phyloP scores from a whole-genome alignment of 306 rosid genomes.

The Spatholobus suberectus region DNA sequence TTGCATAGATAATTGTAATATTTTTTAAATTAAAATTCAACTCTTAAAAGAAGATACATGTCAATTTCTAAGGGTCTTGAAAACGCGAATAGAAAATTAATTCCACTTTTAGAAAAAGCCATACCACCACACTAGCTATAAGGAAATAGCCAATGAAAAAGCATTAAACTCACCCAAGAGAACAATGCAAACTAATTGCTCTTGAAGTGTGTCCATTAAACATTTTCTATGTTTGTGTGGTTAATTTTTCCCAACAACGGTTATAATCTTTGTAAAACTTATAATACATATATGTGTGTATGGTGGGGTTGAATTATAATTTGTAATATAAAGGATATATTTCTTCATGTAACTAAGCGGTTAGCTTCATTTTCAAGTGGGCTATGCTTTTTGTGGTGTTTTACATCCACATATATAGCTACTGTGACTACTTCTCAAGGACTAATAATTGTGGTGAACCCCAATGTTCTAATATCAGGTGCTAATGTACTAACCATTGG shows the following conservation, averaged over 20 bases:
- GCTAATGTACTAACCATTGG: too few species aligned
- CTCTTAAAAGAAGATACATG: not conserved
- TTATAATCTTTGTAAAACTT: too few species aligned
- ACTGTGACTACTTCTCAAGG: too few species aligned
- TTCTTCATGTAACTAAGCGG: not conserved
- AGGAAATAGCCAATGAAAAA: not conserved
- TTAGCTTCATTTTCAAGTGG: slow-evolving; percentile 11
- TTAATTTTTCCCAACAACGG: not conserved
- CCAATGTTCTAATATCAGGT: too few species aligned
- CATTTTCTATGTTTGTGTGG: not conserved
- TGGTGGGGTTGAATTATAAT: not conserved
- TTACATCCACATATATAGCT: too few species aligned
- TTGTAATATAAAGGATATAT: not conserved
- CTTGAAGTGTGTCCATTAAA: not conserved
- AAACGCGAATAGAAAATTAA: not conserved
- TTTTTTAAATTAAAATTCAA: too few species aligned
- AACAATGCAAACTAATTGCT: not conserved
- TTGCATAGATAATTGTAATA: not conserved
- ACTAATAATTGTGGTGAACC: too few species aligned
- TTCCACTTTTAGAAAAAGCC: not conserved
- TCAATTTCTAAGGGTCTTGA: not conserved
- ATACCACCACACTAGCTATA: not conserved
- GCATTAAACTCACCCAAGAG: not conserved
- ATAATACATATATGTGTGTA: not conserved
- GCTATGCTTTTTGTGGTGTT: not conserved